These are phyloP conservation scores for Fomitopsis schrenkii DNA, from an alignment of 1,284 basidiomycete species.

Conservation along the genomic window DNA sequence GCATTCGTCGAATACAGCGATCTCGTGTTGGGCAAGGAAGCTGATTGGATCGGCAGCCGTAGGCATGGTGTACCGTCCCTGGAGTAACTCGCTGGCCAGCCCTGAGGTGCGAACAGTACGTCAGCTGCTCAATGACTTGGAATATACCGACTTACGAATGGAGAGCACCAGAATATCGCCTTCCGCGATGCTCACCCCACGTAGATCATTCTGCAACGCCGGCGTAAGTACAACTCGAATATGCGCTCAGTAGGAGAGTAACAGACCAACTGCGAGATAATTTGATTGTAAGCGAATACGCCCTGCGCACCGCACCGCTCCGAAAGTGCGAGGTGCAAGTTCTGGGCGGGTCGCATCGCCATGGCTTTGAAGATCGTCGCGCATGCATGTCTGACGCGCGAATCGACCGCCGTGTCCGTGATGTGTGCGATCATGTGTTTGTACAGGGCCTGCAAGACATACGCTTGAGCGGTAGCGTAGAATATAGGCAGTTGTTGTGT, in stretches of 20 bases:
- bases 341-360: conserved; percentile 10
- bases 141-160: conserved; percentile 13
- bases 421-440: conserved; percentile 21
- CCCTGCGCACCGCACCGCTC: conserved; percentile 24
- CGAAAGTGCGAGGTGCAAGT: conserved; percentile 2
- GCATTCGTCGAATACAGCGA: conserved; percentile 10
- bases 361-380: conserved; percentile 18
- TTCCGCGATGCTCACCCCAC: conserved; percentile 20
- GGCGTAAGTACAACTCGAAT: background rate
- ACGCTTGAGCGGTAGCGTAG: conserved; percentile 27
- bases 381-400: conserved; percentile 21
- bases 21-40: conserved; percentile 17
- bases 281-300: conserved; percentile 18
- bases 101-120: conserved; percentile 8
- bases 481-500: conserved; percentile 39
- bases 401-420: conserved; percentile 12
- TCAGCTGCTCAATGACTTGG: background rate
- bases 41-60: conserved; percentile 8
- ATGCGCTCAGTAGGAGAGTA: background rate
- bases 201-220: background rate
- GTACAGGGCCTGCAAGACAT: conserved; percentile 26
- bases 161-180: conserved; percentile 21
- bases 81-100: conserved; percentile 18
- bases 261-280: conserved; percentile 10
- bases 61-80: conserved; percentile 14